Evolutionary conservation across 2,329 filamentous ascomycete genomes (phyloP), one percentile per base, ranked within the genome.

Genomic region (Graphilbum ipis-grandicollis): DNA sequence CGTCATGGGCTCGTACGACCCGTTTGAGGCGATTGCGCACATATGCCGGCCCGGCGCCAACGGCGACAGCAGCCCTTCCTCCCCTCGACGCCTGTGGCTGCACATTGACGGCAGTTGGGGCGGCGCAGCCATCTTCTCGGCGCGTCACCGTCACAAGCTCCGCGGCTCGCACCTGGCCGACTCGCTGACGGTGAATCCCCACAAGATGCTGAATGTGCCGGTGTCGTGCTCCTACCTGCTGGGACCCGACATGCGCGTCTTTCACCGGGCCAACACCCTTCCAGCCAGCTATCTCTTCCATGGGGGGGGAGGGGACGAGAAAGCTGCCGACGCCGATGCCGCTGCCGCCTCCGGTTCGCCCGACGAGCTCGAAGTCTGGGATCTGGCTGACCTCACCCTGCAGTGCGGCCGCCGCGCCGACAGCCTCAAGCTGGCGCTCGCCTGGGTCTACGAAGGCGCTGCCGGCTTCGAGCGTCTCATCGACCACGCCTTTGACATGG

Each of bases 151-250:
- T 33, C 47, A 59, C 37, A 81, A 84, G 51, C 60, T 96, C 9
- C 54, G 60, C 1, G 88, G 88, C 13, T 63, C 69, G 2, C 66
- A 85, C 32, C 65, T 78, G 30, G 90, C 86, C 9, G 70, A 94
- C 56, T 83, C 75, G 13, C 63, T 96, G 29, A 83, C 85, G 2
- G 71, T 93, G 38, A 96, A 93, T 56, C 86, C 90, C 39, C 90
- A 98, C 60, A 96, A 96, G 60, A 96, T 96, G 90, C 70, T 96
- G 52, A 83, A 83, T 40, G 81, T 84, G 3, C 88, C 90, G 0
- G 62, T 92, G 30, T 93, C 86, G 0, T 96, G 86, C 59, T 86
- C 79, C 0, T 94, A 93, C 60, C 68, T 98, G 5, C 67, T 98
- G 12, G 77, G 73, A 0, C 68, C 70, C 2, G 86, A 96, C 52